These are phyloP conservation scores for Aspergillus viridinutans DNA, from an alignment of 2,329 filamentous ascomycete genomes.

Conservation along the genomic window DNA sequence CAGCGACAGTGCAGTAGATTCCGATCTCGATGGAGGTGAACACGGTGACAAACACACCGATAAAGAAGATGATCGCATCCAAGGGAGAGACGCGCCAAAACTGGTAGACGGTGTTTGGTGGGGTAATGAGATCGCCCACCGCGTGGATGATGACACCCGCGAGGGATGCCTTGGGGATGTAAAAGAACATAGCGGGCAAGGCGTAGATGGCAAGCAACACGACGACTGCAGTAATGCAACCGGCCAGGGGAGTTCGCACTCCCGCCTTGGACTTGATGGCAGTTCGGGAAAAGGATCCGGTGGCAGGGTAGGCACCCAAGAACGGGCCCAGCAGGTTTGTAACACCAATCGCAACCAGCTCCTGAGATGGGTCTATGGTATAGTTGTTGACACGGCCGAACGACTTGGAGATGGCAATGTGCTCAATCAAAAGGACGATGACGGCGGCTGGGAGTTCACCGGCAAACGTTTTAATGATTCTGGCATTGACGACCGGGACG, in stretches of 20 bases:
- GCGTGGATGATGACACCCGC: slow-evolving; percentile 93
- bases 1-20: slow-evolving; percentile 78
- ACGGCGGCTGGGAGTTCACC: slow-evolving; percentile 76
- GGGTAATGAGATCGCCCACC: slow-evolving; percentile 85
- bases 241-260: slow-evolving; percentile 84
- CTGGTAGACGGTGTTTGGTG: slow-evolving; percentile 85
- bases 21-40: slow-evolving; percentile 88
- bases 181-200: slow-evolving; percentile 84
- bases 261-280: slow-evolving; percentile 97
- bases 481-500: slow-evolving; percentile 63
- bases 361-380: slow-evolving; percentile 89
- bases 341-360: slow-evolving; percentile 90
- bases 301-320: slow-evolving; percentile 85
- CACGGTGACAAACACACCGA: slow-evolving; percentile 83
- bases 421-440: slow-evolving; percentile 93
- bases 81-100: slow-evolving; percentile 93
- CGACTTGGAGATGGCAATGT: slow-evolving; percentile 95
- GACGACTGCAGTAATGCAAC: slow-evolving; percentile 78
- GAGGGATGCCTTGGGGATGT: slow-evolving; percentile 77
- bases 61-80: slow-evolving; percentile 88
- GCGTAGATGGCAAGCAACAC: slow-evolving; percentile 89
- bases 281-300: slow-evolving; percentile 92
- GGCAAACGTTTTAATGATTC: slow-evolving; percentile 65
- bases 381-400: slow-evolving; percentile 97
- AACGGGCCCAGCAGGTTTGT: slow-evolving; percentile 88